Percentiles rank a stretch among this genome's conserved stretches.
phyloP scores from a whole-genome alignment of 352 stramenopile species.

The Saprolegnia diclina region DNA sequence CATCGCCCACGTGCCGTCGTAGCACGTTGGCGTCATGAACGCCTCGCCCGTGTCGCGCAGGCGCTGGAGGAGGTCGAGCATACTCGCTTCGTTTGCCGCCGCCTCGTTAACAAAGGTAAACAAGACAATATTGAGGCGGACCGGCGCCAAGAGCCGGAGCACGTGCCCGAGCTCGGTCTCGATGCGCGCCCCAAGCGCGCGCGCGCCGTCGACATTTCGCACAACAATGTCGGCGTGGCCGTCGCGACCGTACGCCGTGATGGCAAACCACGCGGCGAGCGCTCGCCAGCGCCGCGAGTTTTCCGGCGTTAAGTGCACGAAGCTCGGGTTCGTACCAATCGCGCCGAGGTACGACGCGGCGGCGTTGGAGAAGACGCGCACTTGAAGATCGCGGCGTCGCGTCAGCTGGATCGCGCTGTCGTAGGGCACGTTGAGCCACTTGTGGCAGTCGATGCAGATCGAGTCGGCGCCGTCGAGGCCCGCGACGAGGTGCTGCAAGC shows the following conservation, averaged over 20 bases:
- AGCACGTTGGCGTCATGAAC: constrained; percentile 14
- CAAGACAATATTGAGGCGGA: constrained; percentile 14
- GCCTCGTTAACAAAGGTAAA: not conserved
- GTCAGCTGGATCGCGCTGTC: constrained; percentile 62
- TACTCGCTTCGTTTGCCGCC: not conserved
- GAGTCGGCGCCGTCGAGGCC: constrained; percentile 58
- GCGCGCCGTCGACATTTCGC: constrained; percentile 31
- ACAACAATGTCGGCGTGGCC: constrained; percentile 28
- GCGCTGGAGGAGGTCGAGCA: not conserved
- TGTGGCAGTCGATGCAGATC: constrained; percentile 71
- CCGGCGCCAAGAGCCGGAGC: constrained; percentile 29
- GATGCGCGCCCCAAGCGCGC: constrained; percentile 39
- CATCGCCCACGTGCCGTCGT: constrained; percentile 1
- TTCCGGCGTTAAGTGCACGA: constrained; percentile 21
- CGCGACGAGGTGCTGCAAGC: constrained; percentile 44
- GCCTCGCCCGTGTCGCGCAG: not conserved
- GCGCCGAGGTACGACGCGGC: constrained; percentile 64
- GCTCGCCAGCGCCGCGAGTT: constrained; percentile 48
- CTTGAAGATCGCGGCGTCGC: constrained; percentile 46
- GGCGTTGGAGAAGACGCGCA: constrained; percentile 40
- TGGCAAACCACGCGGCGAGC: constrained; percentile 67
- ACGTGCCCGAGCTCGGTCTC: constrained; percentile 39
- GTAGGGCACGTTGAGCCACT: constrained; percentile 66
- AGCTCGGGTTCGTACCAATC: constrained; percentile 18
- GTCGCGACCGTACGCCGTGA: constrained; percentile 52